Evolutionary conservation across 2,329 filamentous ascomycete species (phyloP), one percentile per base, ranked within the genome.

Genomic region (Xylaria sp.): DNA sequence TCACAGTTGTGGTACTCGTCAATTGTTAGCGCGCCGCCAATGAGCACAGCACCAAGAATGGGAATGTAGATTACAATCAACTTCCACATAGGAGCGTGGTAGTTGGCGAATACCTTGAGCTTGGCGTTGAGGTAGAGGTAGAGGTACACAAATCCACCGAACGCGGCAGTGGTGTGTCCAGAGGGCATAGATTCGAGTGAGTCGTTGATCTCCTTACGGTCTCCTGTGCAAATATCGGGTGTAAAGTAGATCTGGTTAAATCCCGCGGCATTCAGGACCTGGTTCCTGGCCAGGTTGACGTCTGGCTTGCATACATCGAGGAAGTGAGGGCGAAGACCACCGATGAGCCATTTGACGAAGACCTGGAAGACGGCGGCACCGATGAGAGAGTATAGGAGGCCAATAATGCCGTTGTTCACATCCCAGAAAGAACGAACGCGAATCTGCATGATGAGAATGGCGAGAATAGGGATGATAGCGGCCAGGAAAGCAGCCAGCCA

Each of bases 91-190:
- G 88, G 83, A 0, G 91, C 88, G 76, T 93, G 91, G 77, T 91
- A 90, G 82, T 92, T 90, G 71, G 87, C 82, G 74, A 89, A 93
- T 65, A 93, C 86, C 83, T 93, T 93, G 72, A 94, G 84, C 82
- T 93, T 93, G 57, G 90, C 91, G 78, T 93, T 93, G 53, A 94
- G 86, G 81, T 93, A 94, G 1, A 93, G 82, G 72, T 86, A 90
- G 2, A 93, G 81, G 76, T 87, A 93, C 26, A 92, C 84, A 73
- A 92, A 91, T 5, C 90, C 90, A 0, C 89, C 90, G 67, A 93
- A 93, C 0, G 90, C 90, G 0, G 91, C 91, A 0, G 91, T 92
- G 5, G 89, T 89, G 79, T 94, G 92, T 0, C 92, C 92, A 1
- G 88, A 91, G 0, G 92, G 92, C 79, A 94, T 90, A 0, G 88